Evolutionary conservation across 148 eudicot species (phyloP), one percentile per base, ranked within the genome.

Genomic region (Heliamphora exappendiculata): DNA sequence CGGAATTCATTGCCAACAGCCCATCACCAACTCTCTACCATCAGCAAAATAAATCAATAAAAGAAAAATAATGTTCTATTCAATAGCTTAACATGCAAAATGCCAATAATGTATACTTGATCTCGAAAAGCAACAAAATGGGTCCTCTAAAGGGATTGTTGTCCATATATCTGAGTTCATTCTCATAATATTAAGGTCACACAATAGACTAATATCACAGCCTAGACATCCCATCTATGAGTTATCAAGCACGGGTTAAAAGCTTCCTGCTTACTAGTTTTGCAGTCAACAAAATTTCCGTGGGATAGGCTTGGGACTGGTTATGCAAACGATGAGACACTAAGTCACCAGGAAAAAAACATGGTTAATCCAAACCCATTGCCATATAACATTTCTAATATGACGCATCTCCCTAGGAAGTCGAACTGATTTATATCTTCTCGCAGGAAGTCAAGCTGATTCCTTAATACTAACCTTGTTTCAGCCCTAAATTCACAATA

Each of bases 341-440:
- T 44, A 51, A 51, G 29, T 13, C 41, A n/a, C 34, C 26, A 9
- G n/a, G 39, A 19, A 28, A 10, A 67, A 39, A 22, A 19, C 50
- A 67, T 67, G 50, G 47, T 65, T 65, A 36, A 70, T 49, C 74
- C 13, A 33, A 31, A 50, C 20, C 57, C 60, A 71, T n/a, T 67
- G 16, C n/a, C 7, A 49, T 51, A 11, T 36, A 71, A 31, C 10
- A 60, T 12, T 71, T 53, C n/a, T 49, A 33, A 19, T 14, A 29
- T 14, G 60, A 8, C 6, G 7, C 37, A 47, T 70, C 73, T 20
- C 31, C 12, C 14, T 47, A 22, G 0, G 12, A 28, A 31, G 29
- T 70, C 55, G 49, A 70, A 49, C 41, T 31, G 73, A 70, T 47
- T 70, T 33, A 47, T 16, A 47, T 47, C 58, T 47, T 70, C 39